These are phyloP conservation scores for Ceratobasidium sp. DNA, from an alignment of 1,284 basidiomycete genomes.

Conservation along the genomic window DNA sequence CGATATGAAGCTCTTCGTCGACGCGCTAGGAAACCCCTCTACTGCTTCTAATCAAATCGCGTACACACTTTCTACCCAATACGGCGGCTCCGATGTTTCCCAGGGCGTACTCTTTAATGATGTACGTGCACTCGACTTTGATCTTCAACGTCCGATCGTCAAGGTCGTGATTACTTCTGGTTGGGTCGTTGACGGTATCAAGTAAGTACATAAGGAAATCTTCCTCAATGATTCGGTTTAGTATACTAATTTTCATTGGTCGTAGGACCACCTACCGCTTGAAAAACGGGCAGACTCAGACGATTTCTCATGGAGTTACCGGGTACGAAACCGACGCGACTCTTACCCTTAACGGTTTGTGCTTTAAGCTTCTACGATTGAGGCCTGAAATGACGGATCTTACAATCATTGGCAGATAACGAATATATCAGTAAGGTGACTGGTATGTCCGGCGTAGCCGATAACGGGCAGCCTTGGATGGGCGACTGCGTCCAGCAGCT, in stretches of 20 bases:
- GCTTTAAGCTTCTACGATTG: neutral
- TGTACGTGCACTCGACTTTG: neutral
- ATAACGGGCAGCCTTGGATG: slow-evolving; percentile 15
- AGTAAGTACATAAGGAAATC: neutral
- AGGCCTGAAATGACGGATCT: neutral
- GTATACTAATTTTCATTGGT: no score
- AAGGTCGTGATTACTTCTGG: neutral
- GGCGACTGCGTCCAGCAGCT: slow-evolving; percentile 19
- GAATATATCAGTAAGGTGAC: neutral
- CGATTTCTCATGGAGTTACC: neutral
- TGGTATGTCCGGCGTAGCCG: neutral
- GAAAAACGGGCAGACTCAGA: neutral
- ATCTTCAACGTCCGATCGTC: slow-evolving; percentile 2
- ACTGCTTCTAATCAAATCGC: neutral
- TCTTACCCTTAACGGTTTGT: neutral
- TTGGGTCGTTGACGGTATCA: neutral
- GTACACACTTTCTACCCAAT: neutral
- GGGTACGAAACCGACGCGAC: neutral
- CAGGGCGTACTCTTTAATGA: slow-evolving; percentile 5
- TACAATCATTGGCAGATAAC: neutral
- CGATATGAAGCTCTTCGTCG: slow-evolving; percentile 15
- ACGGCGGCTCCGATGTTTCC: slow-evolving; percentile 10
- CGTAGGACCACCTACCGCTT: neutral
- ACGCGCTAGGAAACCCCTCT: neutral
- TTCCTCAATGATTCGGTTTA: neutral